These are phyloP conservation scores for Fraxinus angustifolia DNA, from an alignment of 305 asterid genomes.

Conservation along the genomic window DNA sequence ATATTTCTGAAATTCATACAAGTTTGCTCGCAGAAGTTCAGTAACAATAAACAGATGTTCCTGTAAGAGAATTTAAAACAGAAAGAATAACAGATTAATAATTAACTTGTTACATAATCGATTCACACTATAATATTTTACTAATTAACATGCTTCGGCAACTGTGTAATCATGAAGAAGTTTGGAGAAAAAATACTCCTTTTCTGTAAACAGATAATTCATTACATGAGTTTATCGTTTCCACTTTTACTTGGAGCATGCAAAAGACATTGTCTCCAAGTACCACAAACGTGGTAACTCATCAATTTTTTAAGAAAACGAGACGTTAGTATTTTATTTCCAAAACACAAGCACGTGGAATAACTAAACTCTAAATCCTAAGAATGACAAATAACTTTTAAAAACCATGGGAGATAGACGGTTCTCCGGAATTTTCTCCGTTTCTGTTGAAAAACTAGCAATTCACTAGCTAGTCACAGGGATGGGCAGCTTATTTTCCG, in stretches of 20 bases:
- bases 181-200: not conserved
- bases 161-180: not conserved
- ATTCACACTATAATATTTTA: not conserved
- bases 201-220: not conserved
- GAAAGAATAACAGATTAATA: slow-evolving; percentile 3
- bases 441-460: not conserved
- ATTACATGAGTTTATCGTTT: not conserved
- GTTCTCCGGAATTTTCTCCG: not conserved
- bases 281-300: not conserved
- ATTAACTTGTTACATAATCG: not conserved
- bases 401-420: not conserved
- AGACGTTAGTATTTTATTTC: not conserved
- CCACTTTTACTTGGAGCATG: not conserved
- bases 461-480: not conserved
- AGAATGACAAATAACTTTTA: not conserved
- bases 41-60: slow-evolving; percentile 93
- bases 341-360: not conserved
- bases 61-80: slow-evolving; percentile 37
- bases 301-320: not conserved
- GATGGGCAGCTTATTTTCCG: not conserved
- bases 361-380: not conserved
- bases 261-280: not conserved
- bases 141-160: not conserved
- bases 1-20: slow-evolving; percentile 86
- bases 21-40: slow-evolving; percentile 87